These are phyloP conservation scores for Teratosphaeria gauchensis DNA, from an alignment of 2,329 filamentous ascomycete species.

Conservation along the genomic window DNA sequence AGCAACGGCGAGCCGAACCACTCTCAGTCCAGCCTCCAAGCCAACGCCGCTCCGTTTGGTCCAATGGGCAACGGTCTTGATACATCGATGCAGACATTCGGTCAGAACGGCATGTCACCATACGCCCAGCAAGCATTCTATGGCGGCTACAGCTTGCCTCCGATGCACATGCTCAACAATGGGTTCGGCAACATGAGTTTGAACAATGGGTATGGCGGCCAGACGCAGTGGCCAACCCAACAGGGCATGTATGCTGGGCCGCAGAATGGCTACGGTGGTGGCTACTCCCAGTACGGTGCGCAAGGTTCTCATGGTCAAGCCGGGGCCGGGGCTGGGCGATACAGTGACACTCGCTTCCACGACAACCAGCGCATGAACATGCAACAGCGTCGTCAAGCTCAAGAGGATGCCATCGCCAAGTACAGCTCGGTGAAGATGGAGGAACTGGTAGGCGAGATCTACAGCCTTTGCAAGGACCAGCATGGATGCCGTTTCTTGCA, in stretches of 20 bases:
- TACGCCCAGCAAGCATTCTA: conserved; percentile 32
- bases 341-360: conserved; percentile 44
- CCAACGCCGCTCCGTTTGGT: conserved; percentile 69
- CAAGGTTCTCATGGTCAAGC: conserved; percentile 39
- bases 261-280: conserved; percentile 21
- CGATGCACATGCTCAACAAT: conserved; percentile 56
- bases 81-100: conserved; percentile 11
- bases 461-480: conserved; percentile 90
- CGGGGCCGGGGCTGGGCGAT: conserved; percentile 35
- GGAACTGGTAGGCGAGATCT: conserved; percentile 71
- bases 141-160: conserved; percentile 42
- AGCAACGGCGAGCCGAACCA: conserved; percentile 43
- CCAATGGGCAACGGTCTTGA: conserved; percentile 31
- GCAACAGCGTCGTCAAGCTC: conserved; percentile 63
- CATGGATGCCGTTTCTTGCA: conserved; percentile 95
- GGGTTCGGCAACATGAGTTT: conserved; percentile 59
- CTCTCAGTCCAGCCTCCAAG: conserved; percentile 66
- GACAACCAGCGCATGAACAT: conserved; percentile 68
- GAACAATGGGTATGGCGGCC: conserved; percentile 28
- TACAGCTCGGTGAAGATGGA: conserved; percentile 79
- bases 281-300: conserved; percentile 47
- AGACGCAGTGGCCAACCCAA: conserved; percentile 18
- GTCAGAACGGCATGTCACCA: conserved; percentile 19
- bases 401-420: conserved; percentile 62
- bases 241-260: conserved; percentile 10